Evolutionary conservation across 2,329 filamentous ascomycete species (phyloP).

Genomic region (Colletotrichum kahawae): DNA sequence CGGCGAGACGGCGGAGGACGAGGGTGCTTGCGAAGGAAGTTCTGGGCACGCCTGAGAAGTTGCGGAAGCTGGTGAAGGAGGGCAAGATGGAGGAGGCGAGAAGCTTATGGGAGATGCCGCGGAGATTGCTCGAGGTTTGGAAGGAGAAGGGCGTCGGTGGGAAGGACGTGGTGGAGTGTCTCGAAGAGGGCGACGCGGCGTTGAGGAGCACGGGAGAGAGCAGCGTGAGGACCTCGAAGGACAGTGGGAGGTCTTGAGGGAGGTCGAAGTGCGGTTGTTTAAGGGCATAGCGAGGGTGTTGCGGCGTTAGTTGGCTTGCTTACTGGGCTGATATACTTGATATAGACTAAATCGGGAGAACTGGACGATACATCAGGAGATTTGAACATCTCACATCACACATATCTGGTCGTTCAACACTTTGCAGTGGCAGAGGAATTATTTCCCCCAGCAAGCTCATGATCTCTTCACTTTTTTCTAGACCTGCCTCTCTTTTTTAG

Average conservation of each 20-base stretch:
- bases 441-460: too few species aligned
- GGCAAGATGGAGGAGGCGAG: slow-evolving; percentile 67
- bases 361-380: not conserved
- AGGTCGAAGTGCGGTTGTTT: not conserved
- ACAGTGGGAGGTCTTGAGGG: slow-evolving; percentile 18
- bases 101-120: slow-evolving; percentile 59
- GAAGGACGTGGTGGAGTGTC: slow-evolving; percentile 55
- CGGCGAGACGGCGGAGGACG: slow-evolving; percentile 41
- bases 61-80: slow-evolving; percentile 62
- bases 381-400: not conserved
- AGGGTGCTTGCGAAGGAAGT: slow-evolving; percentile 67
- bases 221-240: slow-evolving; percentile 13
- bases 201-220: slow-evolving; percentile 32
- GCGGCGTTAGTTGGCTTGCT: not conserved
- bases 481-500: not conserved
- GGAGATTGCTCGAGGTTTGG: slow-evolving; percentile 58
- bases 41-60: slow-evolving; percentile 62
- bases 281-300: slow-evolving; percentile 15
- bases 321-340: not conserved
- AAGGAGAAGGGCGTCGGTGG: slow-evolving; percentile 60
- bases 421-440: not conserved
- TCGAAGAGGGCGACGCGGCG: slow-evolving; percentile 60
- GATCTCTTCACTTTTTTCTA: not conserved
- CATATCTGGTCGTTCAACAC: not conserved
- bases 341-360: not conserved